Evolutionary conservation across 2,329 filamentous ascomycete species (phyloP), one percentile per base, ranked within the genome.

Genomic region (Calonectria pauciramosa): DNA sequence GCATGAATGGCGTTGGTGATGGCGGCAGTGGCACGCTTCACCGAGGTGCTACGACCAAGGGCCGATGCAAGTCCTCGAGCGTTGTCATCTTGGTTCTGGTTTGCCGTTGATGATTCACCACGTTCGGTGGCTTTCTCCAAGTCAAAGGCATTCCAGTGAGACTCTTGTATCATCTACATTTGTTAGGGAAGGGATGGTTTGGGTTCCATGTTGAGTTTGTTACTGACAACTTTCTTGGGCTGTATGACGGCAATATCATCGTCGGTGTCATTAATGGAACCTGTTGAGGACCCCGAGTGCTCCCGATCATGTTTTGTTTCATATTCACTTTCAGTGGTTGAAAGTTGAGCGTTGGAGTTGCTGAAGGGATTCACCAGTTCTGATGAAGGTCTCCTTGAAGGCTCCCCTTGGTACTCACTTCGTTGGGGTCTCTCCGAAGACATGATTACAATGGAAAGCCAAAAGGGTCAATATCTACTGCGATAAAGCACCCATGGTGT

Each of bases 261-360:
- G 16, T 59, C 54, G 9, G 54, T 36, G 10, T 59, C n/a, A 36
- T 59, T 32, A 7, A 59, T 38, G 4, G 32, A 59, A 36, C 16
- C 32, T 23, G 54, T 36, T 59, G 54, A 59, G 10, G 54, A 59
- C 54, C 10, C 11, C 1, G 30, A 59, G 54, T 26, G 20, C 11
- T 36, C 32, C 11, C 20, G 54, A n/a, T 3, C 30, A 36, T 36
- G 20, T 4, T 34, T 36, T n/a, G 54, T 59, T 2, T 34, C 54
- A 59, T 59, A 34, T 36, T 59, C 54, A 26, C 54, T 59, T 38
- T 59, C 54, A 59, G 30, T 36, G 9, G 54, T 59, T 59, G 54
- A 59, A 59, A 59, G 32, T 20, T 59, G 54, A n/a, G 54, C 54
- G 54, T 59, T 59, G 54, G 54, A 59, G 54, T 59, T 59, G n/a